Percentiles rank a stretch among this genome's conserved stretches.
Evolutionary conservation across 768 basidiomycete species (phyloP).

Genomic region (Serendipita sp.): DNA sequence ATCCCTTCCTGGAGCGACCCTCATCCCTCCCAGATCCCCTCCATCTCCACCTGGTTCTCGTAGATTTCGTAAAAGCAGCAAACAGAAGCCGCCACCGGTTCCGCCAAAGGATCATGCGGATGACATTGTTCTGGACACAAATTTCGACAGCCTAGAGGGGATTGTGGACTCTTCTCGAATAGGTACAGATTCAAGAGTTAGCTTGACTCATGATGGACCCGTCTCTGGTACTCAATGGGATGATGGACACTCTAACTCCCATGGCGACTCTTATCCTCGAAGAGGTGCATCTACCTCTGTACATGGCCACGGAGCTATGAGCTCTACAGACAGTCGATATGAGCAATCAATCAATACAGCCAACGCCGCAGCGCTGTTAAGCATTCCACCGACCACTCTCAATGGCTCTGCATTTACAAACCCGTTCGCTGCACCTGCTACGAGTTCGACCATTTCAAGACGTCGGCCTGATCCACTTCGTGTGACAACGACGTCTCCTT

Average conservation of each 20-base stretch:
- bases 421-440: background rate
- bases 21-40: background rate
- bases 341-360: background rate
- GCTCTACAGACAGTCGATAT: background rate
- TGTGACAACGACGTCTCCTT: background rate
- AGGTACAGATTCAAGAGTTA: background rate
- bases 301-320: background rate
- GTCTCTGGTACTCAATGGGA: background rate
- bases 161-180: background rate
- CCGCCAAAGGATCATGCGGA: background rate
- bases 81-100: background rate
- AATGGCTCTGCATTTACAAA: background rate
- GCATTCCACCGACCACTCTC: background rate
- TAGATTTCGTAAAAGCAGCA: background rate
- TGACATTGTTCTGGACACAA: background rate
- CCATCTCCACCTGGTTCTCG: background rate
- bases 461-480: background rate
- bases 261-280: background rate
- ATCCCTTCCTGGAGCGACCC: background rate
- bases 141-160: slow-evolving; percentile 1
- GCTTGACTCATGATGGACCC: background rate
- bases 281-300: background rate
- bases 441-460: background rate
- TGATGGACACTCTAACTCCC: background rate
- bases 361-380: background rate